Conservation (phyloP, 148 eudicot genomes). For the Gaultheria prostrata region DNA sequence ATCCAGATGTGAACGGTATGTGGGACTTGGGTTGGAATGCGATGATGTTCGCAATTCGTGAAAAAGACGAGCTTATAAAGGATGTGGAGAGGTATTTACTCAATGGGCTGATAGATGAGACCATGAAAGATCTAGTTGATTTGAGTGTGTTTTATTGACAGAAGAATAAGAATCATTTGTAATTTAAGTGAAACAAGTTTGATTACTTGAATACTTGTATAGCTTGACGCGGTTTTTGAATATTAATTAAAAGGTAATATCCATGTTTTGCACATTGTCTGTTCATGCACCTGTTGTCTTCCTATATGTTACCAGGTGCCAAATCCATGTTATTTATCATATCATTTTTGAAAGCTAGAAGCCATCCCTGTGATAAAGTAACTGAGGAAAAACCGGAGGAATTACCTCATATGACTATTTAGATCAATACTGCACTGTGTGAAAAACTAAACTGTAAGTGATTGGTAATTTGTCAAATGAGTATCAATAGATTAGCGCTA, state of each 20-base stretch:
- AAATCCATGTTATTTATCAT: neutral
- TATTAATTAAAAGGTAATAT: neutral
- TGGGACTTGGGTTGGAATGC: constrained; percentile 89
- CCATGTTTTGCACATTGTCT: neutral
- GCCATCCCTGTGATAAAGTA: neutral
- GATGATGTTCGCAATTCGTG: constrained; percentile 36
- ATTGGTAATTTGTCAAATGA: too few species aligned
- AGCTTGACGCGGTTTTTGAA: neutral
- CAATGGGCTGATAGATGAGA: constrained; percentile 54
- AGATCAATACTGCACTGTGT: neutral
- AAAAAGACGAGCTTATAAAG: constrained; percentile 49
- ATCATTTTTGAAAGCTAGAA: neutral
- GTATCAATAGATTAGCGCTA: too few species aligned
- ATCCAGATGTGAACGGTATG: constrained; percentile 57
- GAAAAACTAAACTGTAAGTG: too few species aligned
- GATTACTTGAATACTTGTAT: neutral
- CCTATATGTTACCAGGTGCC: neutral
- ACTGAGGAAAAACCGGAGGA: neutral
- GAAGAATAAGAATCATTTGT: neutral
- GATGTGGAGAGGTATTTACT: constrained; percentile 60
- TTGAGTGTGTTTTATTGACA: constrained; percentile 16
- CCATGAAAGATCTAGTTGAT: constrained; percentile 37
- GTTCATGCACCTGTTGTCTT: neutral
- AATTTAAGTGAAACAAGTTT: constrained; percentile 6
- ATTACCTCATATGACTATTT: neutral